These are phyloP conservation scores for Colletotrichum salicis DNA, from an alignment of 2,329 filamentous ascomycete genomes.

Conservation along the genomic window DNA sequence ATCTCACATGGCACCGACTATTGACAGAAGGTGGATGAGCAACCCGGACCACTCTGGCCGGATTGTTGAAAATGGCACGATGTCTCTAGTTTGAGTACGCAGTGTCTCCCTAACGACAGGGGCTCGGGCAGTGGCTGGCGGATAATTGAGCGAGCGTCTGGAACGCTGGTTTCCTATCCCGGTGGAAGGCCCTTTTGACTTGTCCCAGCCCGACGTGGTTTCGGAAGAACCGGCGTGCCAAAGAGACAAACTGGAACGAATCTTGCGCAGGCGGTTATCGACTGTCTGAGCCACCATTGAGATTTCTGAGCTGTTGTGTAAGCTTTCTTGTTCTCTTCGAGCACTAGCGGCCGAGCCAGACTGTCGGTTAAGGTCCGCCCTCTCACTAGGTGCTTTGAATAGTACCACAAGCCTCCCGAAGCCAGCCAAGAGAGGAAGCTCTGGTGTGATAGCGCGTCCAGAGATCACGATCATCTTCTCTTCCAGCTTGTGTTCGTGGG, in stretches of 20 bases:
- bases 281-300: conserved; percentile 17
- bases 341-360: conserved; percentile 17
- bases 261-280: conserved; percentile 13
- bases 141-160: not conserved
- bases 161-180: not conserved
- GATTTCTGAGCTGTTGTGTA: conserved; percentile 10
- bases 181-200: not conserved
- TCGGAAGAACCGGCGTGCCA: not conserved
- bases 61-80: not conserved
- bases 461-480: not conserved
- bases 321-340: not conserved
- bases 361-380: conserved; percentile 21
- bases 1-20: not conserved
- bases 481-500: not conserved
- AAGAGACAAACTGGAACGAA: not conserved
- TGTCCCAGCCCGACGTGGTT: not conserved
- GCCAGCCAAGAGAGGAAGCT: not conserved
- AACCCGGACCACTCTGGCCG: not conserved
- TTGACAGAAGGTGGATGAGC: not conserved
- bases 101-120: not conserved
- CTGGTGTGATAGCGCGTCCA: not conserved
- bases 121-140: not conserved
- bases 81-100: not conserved
- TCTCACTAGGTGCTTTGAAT: not conserved
- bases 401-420: not conserved